Evolutionary conservation across 768 basidiomycete genomes (phyloP).

Genomic region (Termitomyces sp.): DNA sequence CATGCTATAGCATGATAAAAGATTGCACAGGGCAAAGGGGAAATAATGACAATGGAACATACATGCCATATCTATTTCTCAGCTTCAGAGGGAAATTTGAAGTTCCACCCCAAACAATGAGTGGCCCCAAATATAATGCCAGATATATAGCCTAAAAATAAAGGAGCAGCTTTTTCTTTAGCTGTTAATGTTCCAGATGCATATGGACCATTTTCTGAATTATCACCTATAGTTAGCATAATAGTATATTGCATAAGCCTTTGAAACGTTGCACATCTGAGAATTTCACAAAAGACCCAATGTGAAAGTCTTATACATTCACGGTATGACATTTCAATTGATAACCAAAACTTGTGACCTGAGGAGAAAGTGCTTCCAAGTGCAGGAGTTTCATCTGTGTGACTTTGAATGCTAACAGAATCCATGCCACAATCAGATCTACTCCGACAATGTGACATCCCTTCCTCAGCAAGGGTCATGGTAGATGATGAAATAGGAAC

Average conservation of each 20-base stretch:
- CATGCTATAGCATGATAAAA: background rate
- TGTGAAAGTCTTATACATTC: background rate
- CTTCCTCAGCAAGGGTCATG: background rate
- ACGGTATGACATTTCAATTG: background rate
- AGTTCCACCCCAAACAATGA: conserved; percentile 21
- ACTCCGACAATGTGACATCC: background rate
- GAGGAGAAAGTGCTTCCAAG: background rate
- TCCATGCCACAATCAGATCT: background rate
- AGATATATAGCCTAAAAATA: background rate
- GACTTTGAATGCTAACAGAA: background rate
- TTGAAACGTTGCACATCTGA: background rate
- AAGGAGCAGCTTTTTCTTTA: background rate
- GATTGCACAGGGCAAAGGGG: background rate
- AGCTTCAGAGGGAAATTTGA: conserved; percentile 16
- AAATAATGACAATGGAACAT: conserved; percentile 1
- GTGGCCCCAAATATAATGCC: background rate
- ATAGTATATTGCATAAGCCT: background rate
- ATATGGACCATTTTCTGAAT: background rate
- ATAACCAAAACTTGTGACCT: background rate
- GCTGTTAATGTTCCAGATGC: background rate
- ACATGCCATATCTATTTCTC: conserved; percentile 15
- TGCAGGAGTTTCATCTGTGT: background rate
- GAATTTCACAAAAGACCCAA: background rate
- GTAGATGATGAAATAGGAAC: background rate
- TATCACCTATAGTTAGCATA: background rate